phyloP scores from a whole-genome alignment of 2,329 filamentous ascomycete genomes.

The Daldinia eschscholtzii region DNA sequence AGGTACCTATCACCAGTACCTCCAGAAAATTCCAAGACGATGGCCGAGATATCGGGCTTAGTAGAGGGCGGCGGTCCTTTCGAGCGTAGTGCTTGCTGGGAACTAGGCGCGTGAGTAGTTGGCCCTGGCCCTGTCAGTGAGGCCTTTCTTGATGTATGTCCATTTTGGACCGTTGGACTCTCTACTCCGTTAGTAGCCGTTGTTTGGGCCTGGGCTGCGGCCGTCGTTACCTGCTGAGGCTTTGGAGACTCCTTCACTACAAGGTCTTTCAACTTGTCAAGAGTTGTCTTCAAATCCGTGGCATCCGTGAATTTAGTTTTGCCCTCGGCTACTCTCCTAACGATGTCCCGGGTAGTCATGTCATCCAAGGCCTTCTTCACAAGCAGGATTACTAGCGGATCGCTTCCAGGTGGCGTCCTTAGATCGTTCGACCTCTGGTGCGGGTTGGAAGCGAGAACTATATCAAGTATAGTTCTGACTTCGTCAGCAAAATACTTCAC shows the following conservation, averaged over 20 bases:
- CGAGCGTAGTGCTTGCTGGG: conserved; percentile 69
- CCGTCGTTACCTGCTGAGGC: conserved; percentile 31
- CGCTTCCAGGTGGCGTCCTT: conserved; percentile 65
- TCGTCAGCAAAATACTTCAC: conserved; percentile 72
- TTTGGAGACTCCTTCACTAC: conserved; percentile 56
- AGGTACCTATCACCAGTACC: conserved; percentile 80
- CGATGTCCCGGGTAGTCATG: conserved; percentile 61
- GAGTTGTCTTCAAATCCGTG: conserved; percentile 64
- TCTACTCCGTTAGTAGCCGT: conserved; percentile 53
- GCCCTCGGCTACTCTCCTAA: conserved; percentile 66
- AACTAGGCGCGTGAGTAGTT: conserved; percentile 40
- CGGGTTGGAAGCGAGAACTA: conserved; percentile 70
- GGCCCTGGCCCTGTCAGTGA: conserved; percentile 42
- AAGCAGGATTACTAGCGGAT: conserved; percentile 67
- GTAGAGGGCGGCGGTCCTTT: conserved; percentile 67
- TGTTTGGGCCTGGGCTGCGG: conserved; percentile 46
- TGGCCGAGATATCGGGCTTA: conserved; percentile 73
- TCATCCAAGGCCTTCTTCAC: conserved; percentile 71
- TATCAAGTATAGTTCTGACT: conserved; percentile 68
- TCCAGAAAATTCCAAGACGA: conserved; percentile 76
- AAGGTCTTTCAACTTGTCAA: conserved; percentile 63
- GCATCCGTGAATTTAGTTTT: conserved; percentile 66
- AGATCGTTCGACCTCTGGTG: conserved; percentile 67
- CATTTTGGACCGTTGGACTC: conserved; percentile 49
- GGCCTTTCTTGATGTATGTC: conserved; percentile 50